Evolutionary conservation across 164 flowering plant genomes (phyloP), one percentile per base, ranked within the genome.

Genomic region (Stephania japonica): DNA sequence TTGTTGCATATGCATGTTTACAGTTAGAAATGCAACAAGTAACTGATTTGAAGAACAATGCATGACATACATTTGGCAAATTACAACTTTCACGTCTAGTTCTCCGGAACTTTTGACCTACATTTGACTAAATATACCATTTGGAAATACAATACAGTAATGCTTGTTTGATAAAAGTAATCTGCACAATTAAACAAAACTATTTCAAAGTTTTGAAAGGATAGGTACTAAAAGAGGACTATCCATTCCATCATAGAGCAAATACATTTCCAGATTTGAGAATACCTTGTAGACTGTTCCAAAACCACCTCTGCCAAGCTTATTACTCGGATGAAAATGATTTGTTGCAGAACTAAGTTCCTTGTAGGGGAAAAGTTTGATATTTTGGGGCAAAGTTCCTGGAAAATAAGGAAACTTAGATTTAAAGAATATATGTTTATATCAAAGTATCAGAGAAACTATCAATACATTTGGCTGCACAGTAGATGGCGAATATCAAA

Each of bases 241-340:
- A 42, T 32, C 47, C 21, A 19, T 67, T 16, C 7, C 44, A 68
- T 68, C 23, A 24, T 59, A 19, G 1, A 26, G 25, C 7, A 41
- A 68, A 67, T 50, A 69, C 12, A 24, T n/a, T 42, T 9, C 38
- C 32, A 77, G 44, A 59, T 10, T 38, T 59, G 26, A 14, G 67
- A 76, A 27, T 85, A 90, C 95, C 91, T 88, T 86, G 79, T 86
- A 89, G 70, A 90, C 95, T 26, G 81, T 83, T 68, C 96, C 96
- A 80, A 89, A 91, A 67, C 96, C 96, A 75, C 96, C 96, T 72
- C 89, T 79, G 2, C 96, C 96, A 41, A 91, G 80, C 75, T 78
- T 87, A 74, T 87, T 88, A 81, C 83, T 86, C 21, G 72, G 13
- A 76, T 87, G 80, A 70, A 89, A 91, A 74, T 82, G 72, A 69